Conservation (phyloP, 106 monocot genomes). For the Dendrobium huoshanense region DNA sequence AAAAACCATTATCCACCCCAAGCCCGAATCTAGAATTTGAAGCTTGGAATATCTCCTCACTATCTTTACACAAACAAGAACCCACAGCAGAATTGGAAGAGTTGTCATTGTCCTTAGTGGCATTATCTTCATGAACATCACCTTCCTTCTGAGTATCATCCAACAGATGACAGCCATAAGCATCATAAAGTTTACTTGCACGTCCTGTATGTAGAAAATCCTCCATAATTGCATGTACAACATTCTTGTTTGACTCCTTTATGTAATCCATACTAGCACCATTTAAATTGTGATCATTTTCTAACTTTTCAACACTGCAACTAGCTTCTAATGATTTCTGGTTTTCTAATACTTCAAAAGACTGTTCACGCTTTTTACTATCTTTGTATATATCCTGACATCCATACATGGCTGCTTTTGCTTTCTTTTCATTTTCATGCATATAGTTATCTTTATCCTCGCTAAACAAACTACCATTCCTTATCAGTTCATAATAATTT, state of each 20-base stretch:
- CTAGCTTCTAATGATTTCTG: slow-evolving; percentile 11
- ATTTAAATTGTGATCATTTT: slow-evolving; percentile 12
- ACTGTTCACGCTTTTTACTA: slow-evolving; percentile 4
- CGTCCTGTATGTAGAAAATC: slow-evolving; percentile 2
- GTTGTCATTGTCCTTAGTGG: neutral
- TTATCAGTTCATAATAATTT: slow-evolving; percentile 49
- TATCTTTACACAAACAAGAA: slow-evolving; percentile 6
- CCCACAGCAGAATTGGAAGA: neutral
- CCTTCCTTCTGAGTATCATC: slow-evolving; percentile 10
- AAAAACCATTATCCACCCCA: slow-evolving; percentile 8
- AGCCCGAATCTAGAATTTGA: slow-evolving; percentile 1
- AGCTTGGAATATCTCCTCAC: slow-evolving; percentile 14
- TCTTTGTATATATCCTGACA: slow-evolving; percentile 9
- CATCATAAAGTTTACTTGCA: slow-evolving; percentile 3
- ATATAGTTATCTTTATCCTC: slow-evolving; percentile 14
- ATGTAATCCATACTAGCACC: neutral
- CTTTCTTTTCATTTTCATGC: slow-evolving; percentile 22
- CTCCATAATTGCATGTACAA: slow-evolving; percentile 5
- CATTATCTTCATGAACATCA: neutral
- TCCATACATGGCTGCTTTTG: slow-evolving; percentile 1
- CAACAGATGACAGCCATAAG: neutral
- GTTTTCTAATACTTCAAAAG: slow-evolving; percentile 18
- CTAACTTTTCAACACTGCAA: slow-evolving; percentile 5
- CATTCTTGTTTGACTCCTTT: slow-evolving; percentile 15
- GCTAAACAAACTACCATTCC: slow-evolving; percentile 22